Conservation (phyloP, 495 filamentous ascomycete genomes). For the Cercophora sp. region DNA sequence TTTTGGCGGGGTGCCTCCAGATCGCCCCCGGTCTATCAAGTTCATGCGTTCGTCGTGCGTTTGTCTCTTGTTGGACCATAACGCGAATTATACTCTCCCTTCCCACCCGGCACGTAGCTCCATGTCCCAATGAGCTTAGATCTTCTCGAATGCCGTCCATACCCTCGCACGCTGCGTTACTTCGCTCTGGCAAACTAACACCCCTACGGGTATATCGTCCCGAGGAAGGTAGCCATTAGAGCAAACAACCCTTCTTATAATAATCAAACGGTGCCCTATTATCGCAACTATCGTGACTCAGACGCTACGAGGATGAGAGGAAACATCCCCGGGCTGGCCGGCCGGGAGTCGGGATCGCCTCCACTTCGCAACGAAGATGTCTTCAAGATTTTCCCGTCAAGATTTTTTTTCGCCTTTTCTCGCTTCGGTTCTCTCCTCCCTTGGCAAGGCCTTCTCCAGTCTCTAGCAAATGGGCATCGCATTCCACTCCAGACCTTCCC, state of each 20-base stretch:
- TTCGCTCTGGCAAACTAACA: too few species aligned
- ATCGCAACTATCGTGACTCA: slow-evolving; percentile 1
- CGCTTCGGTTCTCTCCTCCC: not conserved
- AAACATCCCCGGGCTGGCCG: too few species aligned
- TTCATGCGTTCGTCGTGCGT: not conserved
- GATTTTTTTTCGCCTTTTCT: slow-evolving; percentile 2
- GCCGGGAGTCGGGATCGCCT: too few species aligned
- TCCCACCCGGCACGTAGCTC: not conserved
- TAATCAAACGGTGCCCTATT: not conserved
- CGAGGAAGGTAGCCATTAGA: not conserved
- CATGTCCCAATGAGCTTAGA: not conserved
- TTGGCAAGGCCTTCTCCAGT: not conserved
- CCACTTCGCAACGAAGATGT: not conserved
- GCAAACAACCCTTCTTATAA: not conserved
- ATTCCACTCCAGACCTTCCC: not conserved
- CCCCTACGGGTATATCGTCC: too few species aligned
- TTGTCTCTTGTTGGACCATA: not conserved
- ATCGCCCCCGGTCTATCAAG: too few species aligned
- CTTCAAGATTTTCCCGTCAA: not conserved
- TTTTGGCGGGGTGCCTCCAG: not conserved
- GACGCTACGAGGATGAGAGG: not conserved
- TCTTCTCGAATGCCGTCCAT: not conserved
- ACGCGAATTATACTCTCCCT: not conserved
- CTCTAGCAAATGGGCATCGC: not conserved
- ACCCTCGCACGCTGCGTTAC: too few species aligned